Base-by-base conservation (phyloP, 2,329 filamentous ascomycete species). In the Sporothrix variecibatus region DNA sequence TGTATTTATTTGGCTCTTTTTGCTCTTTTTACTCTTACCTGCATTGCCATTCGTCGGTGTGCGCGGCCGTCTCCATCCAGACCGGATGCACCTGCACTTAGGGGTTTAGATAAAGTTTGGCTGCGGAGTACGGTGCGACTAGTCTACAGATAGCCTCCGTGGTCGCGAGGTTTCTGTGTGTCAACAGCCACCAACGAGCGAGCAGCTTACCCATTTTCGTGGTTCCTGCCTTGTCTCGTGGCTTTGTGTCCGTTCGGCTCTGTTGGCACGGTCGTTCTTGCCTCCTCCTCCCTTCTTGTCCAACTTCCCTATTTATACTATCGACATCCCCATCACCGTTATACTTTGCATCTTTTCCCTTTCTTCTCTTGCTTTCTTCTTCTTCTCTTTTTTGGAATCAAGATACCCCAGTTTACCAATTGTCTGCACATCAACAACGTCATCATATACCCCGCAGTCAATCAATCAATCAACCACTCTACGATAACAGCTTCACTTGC, bases 81-180 rank as follows among this genome's bases (percentile, higher is more conserved):
- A 46, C 72, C 84, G 84, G 82, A 81, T 84, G 81, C 81, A 87
- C 85, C 85, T 88, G 86, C 86, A 86, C 86, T 87, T 88, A 87
- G 85, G 85, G 86, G 86, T 85, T 85, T 87, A 87, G 86, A 74
- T 72, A 56, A 28, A 72, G 70, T 65, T 72, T 64, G 68, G 49
- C 68, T 62, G 69, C 56, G 58, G 58, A 72, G 56, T 40, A 65
- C 26, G 70, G 58, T 28, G 56, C 43, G 15, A 34, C 70, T 72
- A 71, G 68, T 71, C 51, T n/a, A 56, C 68, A 58, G 69, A 46
- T 71, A 71, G 69, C 53, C 38, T 72, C 71, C 34, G 26, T 65
- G 26, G 28, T 26, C 71, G 17, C 23, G 46, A 46, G 38, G 28
- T 72, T 74, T 69, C 31, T 69, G 64, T 69, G 51, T 69, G 73